phyloP scores from a whole-genome alignment of 495 filamentous ascomycete genomes.

The Tuber microsphaerosporum region DNA sequence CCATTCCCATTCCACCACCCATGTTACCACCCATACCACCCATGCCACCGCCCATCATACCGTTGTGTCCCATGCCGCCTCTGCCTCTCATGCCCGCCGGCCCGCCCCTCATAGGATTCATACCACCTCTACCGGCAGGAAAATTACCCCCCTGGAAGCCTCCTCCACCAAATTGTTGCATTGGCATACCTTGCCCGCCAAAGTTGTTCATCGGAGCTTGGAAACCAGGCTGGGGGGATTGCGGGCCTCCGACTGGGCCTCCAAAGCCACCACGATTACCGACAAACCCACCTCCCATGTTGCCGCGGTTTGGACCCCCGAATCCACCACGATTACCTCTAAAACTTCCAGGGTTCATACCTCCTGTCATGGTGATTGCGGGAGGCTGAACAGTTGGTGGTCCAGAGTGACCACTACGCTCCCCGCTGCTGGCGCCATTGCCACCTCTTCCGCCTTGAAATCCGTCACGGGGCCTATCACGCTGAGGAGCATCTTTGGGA shows the following conservation, averaged over 20 bases:
- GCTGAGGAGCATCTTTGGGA: conserved; percentile 79
- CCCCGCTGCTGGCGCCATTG: conserved; percentile 43
- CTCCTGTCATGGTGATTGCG: conserved; percentile 37
- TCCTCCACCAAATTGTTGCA: conserved; percentile 52
- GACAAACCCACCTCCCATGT: conserved; percentile 51
- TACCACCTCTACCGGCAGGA: conserved; percentile 46
- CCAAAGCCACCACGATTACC: conserved; percentile 51
- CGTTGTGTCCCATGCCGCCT: conserved; percentile 52
- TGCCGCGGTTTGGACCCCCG: conserved; percentile 42
- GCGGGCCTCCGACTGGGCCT: conserved; percentile 45
- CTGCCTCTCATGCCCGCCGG: conserved; percentile 59
- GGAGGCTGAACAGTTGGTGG: conserved; percentile 34
- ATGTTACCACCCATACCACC: conserved; percentile 55
- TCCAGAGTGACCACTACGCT: conserved; percentile 41
- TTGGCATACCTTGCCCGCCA: conserved; percentile 51
- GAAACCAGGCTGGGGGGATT: conserved; percentile 45
- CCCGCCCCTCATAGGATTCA: conserved; percentile 39
- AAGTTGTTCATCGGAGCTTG: conserved; percentile 56
- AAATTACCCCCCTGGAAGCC: conserved; percentile 51
- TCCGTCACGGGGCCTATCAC: conserved; percentile 58
- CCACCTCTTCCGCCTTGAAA: conserved; percentile 38
- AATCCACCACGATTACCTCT: conserved; percentile 43
- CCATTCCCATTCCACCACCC: conserved; percentile 61
- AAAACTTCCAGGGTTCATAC: conserved; percentile 45
- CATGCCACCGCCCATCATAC: conserved; percentile 51